Conservation (phyloP, 306 rosid genomes). For the Dicorynia guianensis region DNA sequence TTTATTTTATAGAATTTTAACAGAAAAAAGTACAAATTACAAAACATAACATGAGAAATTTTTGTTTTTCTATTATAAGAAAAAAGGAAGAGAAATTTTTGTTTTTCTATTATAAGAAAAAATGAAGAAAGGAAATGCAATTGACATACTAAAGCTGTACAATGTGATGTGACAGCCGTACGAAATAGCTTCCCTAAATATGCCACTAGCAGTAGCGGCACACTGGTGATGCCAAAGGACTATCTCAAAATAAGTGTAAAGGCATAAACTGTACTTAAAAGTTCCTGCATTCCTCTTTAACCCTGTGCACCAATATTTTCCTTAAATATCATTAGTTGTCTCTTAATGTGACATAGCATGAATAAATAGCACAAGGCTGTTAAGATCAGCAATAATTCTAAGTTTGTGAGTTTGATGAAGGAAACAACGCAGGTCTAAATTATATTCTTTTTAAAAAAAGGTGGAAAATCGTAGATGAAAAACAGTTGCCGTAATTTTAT, state of each 20-base stretch:
- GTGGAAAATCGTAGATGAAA: neutral
- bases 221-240: neutral
- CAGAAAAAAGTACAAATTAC: neutral
- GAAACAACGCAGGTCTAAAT: neutral
- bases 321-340: neutral
- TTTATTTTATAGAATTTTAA: neutral
- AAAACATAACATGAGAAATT: neutral
- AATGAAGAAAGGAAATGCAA: neutral
- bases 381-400: neutral
- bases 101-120: conserved; percentile 3
- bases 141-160: neutral
- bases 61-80: neutral
- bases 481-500: neutral
- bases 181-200: too few species aligned
- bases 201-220: neutral
- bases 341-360: neutral
- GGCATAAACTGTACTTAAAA: neutral
- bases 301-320: neutral
- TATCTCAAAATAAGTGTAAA: neutral
- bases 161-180: neutral
- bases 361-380: neutral
- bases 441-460: conserved; percentile 4
- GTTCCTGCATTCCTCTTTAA: neutral
- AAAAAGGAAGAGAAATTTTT: neutral
- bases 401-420: neutral